Percentiles rank a stretch among this genome's conserved stretches.
phyloP scores from a whole-genome alignment of 2,329 filamentous ascomycete genomes.

The Talaromyces sp. region DNA sequence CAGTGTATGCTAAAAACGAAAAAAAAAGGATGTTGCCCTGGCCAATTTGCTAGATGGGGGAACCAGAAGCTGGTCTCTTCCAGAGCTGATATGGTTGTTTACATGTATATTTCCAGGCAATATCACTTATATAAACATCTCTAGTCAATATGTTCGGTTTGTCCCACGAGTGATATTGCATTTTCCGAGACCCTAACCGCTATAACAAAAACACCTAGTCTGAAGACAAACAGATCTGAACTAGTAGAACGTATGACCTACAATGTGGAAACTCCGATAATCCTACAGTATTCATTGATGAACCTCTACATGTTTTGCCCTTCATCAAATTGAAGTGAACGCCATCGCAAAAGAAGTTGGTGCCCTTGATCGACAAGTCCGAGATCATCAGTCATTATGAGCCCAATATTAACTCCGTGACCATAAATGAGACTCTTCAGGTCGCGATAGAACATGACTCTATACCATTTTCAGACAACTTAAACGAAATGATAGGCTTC shows the following conservation, averaged over 20 bases:
- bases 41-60: neutral
- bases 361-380: neutral
- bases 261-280: slow-evolving; percentile 1
- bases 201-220: neutral
- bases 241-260: neutral
- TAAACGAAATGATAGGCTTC: neutral
- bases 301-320: neutral
- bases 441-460: neutral
- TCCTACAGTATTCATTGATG: neutral
- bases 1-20: neutral
- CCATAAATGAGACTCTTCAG: neutral
- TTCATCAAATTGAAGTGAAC: neutral
- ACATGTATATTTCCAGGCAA: neutral
- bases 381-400: neutral
- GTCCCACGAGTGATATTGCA: no score
- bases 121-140: neutral
- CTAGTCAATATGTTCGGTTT: no score
- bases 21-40: slow-evolving; percentile 5
- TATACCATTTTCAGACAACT: neutral
- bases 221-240: neutral
- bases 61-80: no score
- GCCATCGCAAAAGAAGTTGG: neutral
- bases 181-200: neutral
- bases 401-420: slow-evolving; percentile 4
- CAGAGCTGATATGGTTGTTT: no score